Conservation (phyloP, 345 rosid genomes). For the Firmiana major region DNA sequence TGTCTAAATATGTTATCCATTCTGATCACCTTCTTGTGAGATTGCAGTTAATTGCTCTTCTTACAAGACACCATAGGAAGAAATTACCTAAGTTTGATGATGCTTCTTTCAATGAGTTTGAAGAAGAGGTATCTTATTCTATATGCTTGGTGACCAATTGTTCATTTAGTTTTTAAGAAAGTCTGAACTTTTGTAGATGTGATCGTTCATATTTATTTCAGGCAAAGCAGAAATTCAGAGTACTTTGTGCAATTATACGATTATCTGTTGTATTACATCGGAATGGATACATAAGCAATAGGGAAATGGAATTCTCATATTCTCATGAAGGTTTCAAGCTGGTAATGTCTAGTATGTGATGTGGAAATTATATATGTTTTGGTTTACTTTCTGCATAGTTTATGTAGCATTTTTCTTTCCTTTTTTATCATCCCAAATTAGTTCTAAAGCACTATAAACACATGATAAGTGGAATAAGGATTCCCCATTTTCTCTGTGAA, state of each 20-base stretch:
- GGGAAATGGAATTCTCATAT: conserved; percentile 32
- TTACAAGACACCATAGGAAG: conserved; percentile 62
- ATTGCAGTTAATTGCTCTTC: conserved; percentile 59
- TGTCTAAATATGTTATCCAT: background rate
- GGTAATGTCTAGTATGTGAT: conserved; percentile 28
- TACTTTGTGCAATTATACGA: conserved; percentile 49
- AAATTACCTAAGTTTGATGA: conserved; percentile 50
- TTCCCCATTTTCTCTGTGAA: background rate
- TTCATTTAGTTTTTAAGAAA: conserved; percentile 3
- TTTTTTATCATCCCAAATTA: background rate
- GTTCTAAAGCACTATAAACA: background rate
- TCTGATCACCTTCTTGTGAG: conserved; percentile 17
- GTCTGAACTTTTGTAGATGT: background rate
- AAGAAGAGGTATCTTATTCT: conserved; percentile 40
- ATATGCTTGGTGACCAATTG: background rate
- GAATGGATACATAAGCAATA: conserved; percentile 33
- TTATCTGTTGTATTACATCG: conserved; percentile 47
- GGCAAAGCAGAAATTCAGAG: conserved; percentile 42
- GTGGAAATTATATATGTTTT: background rate
- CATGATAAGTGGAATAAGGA: background rate
- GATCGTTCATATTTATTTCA: conserved; percentile 18
- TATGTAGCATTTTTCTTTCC: background rate
- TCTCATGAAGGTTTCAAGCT: conserved; percentile 42
- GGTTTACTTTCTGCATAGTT: background rate
- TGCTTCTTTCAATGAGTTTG: conserved; percentile 31